Evolutionary conservation across 805 yeast species (phyloP).

Genomic region (Sporopachydermia lactativora): DNA sequence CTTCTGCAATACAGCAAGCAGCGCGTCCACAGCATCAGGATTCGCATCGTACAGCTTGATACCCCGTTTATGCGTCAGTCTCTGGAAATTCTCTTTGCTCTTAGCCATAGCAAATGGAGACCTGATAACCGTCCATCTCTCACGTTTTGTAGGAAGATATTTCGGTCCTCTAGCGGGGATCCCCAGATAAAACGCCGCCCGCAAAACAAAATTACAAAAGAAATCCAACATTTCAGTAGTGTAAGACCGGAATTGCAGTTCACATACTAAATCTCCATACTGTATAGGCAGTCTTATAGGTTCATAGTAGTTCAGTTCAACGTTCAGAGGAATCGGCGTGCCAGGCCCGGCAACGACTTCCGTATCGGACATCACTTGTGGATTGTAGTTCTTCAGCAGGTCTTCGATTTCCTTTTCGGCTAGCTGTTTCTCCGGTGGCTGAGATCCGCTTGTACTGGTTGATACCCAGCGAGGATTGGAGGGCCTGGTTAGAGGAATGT

Average conservation of each 20-base stretch:
- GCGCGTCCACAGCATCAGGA: conserved; percentile 69
- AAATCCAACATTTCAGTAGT: conserved; percentile 59
- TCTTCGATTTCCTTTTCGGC: background rate
- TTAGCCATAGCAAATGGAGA: conserved; percentile 93
- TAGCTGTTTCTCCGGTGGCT: too few relatives aligned
- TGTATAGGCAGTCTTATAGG: conserved; percentile 58
- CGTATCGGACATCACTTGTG: conserved; percentile 23
- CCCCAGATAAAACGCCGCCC: conserved; percentile 84
- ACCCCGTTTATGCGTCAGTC: conserved; percentile 66
- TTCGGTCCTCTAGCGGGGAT: conserved; percentile 71
- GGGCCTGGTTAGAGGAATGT: too few relatives aligned
- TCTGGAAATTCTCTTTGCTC: conserved; percentile 85
- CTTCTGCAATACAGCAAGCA: conserved; percentile 66
- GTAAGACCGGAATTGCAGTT: conserved; percentile 49
- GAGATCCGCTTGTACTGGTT: too few relatives aligned
- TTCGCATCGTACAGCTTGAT: conserved; percentile 74
- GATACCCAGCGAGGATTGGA: too few relatives aligned
- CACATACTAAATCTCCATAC: conserved; percentile 70
- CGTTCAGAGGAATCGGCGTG: conserved; percentile 71
- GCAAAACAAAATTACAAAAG: conserved; percentile 69
- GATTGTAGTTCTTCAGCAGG: conserved; percentile 18
- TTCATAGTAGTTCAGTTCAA: conserved; percentile 66
- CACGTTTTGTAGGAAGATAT: conserved; percentile 54
- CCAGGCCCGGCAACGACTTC: conserved; percentile 20
- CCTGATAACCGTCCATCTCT: conserved; percentile 86